These are phyloP conservation scores for Calonectria hongkongensis DNA, from an alignment of 2,329 filamentous ascomycete species.

Conservation along the genomic window DNA sequence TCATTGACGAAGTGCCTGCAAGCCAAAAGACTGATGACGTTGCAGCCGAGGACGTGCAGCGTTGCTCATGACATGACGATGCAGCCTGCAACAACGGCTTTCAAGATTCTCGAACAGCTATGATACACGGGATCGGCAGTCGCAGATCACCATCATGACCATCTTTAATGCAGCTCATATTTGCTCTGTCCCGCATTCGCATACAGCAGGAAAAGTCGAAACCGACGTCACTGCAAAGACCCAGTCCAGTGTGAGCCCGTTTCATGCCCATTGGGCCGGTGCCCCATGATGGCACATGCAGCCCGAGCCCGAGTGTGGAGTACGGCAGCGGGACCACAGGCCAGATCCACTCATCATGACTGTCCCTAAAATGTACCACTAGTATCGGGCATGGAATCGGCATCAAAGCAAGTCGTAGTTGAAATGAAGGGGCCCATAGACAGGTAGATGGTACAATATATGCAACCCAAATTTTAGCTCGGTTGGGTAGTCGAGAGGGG, in stretches of 20 bases:
- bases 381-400: neutral
- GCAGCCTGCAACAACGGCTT: neutral
- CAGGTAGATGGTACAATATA: neutral
- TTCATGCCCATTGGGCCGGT: conserved; percentile 10
- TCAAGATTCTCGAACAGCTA: conserved; percentile 11
- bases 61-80: conserved; percentile 21
- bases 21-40: conserved; percentile 28
- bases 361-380: conserved; percentile 8
- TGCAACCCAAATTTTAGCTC: neutral
- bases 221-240: conserved; percentile 8
- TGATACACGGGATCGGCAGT: conserved; percentile 9
- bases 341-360: conserved; percentile 19
- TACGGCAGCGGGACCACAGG: neutral
- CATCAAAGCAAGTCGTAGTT: neutral
- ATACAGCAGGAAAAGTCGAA: neutral
- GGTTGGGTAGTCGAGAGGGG: neutral
- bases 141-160: neutral
- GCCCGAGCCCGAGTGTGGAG: conserved; percentile 24
- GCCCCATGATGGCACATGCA: conserved; percentile 24
- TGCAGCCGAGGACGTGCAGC: conserved; percentile 20
- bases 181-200: neutral
- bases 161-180: neutral
- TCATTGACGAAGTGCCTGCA: conserved; percentile 24
- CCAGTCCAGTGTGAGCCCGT: neutral
- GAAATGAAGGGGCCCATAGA: neutral